Percentiles rank a stretch among this genome's conserved stretches.
Conservation (phyloP, 23 red algal species). For the Chondrus crispus region DNA sequence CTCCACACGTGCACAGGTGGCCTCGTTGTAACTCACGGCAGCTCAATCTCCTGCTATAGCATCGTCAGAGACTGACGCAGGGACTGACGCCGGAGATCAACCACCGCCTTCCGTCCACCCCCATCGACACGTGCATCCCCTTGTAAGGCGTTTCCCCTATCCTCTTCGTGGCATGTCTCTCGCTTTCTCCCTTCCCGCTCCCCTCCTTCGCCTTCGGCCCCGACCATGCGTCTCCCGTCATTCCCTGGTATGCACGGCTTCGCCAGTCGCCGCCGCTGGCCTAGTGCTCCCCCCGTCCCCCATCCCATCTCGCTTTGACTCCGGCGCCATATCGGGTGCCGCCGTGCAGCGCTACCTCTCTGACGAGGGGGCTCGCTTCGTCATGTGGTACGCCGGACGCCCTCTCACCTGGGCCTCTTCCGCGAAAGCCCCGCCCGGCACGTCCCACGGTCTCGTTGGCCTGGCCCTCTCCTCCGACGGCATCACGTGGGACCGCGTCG, state of each 20-base stretch:
- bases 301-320: background rate
- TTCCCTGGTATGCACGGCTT: background rate
- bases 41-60: no score
- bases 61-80: no score
- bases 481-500: constrained; percentile 34
- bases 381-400: constrained; percentile 48
- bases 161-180: no score
- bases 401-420: constrained; percentile 11
- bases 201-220: no score
- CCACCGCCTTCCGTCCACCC: no score
- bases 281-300: background rate
- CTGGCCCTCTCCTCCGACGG: constrained; percentile 63
- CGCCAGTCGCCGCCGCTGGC: background rate
- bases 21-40: no score
- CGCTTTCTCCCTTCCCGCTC: no score
- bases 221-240: background rate
- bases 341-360: constrained; percentile 19
- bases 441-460: constrained; percentile 40
- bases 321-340: constrained; percentile 10
- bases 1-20: no score
- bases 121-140: no score
- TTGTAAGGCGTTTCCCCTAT: no score
- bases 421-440: constrained; percentile 14
- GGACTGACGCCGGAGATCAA: no score
- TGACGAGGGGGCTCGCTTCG: constrained; percentile 26